Evolutionary conservation across 1,284 basidiomycete species (phyloP), one percentile per base, ranked within the genome.

Genomic region (Thecaphora frezii): DNA sequence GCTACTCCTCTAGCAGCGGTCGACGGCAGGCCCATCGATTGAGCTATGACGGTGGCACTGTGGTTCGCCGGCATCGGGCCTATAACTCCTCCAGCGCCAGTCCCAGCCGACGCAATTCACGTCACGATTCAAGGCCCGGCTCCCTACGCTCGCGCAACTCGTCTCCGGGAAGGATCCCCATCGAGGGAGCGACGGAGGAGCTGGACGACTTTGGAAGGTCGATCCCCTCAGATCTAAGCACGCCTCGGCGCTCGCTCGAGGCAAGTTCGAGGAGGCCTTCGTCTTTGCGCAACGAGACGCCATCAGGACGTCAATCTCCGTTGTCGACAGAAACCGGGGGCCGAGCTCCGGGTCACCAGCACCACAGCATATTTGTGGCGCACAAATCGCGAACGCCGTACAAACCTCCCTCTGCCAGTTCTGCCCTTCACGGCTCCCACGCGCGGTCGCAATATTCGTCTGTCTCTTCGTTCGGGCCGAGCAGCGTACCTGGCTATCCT

Each of bases 391-490:
- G 73, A 5, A 64, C 71, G 38, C 65, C 66, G 5, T 74, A 71
- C 49, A 64, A 71, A n/a, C 71, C 73, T 9, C 73, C 73, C 44
- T 74, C 72, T 14, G 64, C 72, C 16, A 73, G 69, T 25, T 52
- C 66, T n/a, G 41, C 60, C 8, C 51, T 74, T 30, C 66, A 66
- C 44, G 61, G 60, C 7, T 46, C 44, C 24, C 43, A 51, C 7
- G 30, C 46, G 44, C 38, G 18, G 45, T 46, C 21, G 19, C 44
- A 36, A 3, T 10, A 33, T 30, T 19, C 3, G 8, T 44, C 43
- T 23, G 9, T n/a, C 5, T 44, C 43, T 19, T 21, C 43, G 24
- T 40, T n/a, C 22, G 36, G 45, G 10, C 44, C 49, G 5, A 52
- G 42, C 48, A 46, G 23, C 41, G 14, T 47, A 5, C 14, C 56